Percentiles rank a stretch among this genome's conserved stretches.
Conservation (phyloP, 2,329 filamentous ascomycete genomes). For the Diaporthe citriasiana region DNA sequence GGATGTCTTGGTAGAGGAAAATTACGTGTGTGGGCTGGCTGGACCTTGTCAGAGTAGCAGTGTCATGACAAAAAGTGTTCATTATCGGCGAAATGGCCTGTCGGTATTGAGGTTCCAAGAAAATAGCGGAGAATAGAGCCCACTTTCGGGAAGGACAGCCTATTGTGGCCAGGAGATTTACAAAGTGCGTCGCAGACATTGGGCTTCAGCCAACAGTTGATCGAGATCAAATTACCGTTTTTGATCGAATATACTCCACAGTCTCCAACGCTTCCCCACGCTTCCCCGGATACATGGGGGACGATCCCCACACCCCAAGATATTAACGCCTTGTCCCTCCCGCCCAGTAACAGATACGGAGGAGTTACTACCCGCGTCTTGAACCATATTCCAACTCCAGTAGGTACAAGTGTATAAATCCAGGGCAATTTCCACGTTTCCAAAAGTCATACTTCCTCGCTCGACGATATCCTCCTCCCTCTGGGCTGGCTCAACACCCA, state of each 20-base stretch:
- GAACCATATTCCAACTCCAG: not conserved
- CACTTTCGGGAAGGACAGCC: conserved; percentile 16
- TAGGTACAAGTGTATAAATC: not conserved
- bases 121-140: conserved; percentile 1
- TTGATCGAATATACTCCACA: conserved; percentile 3
- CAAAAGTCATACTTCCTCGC: not conserved
- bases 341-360: not conserved
- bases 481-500: not conserved
- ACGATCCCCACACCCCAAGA: not conserved
- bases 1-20: not conserved
- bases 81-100: conserved; percentile 9
- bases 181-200: conserved; percentile 18
- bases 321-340: not conserved
- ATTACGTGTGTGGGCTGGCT: not conserved
- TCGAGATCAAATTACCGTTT: conserved; percentile 22
- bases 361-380: not conserved
- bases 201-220: not conserved
- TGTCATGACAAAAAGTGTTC: conserved; percentile 2
- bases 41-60: not conserved
- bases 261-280: conserved; percentile 1
- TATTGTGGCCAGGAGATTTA: conserved; percentile 16
- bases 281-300: conserved; percentile 19
- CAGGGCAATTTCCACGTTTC: not conserved
- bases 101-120: not conserved
- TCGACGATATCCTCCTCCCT: conserved; percentile 6